Conservation (phyloP, 176 grass and related monocot species). For the Thinopyrum elongatum region DNA sequence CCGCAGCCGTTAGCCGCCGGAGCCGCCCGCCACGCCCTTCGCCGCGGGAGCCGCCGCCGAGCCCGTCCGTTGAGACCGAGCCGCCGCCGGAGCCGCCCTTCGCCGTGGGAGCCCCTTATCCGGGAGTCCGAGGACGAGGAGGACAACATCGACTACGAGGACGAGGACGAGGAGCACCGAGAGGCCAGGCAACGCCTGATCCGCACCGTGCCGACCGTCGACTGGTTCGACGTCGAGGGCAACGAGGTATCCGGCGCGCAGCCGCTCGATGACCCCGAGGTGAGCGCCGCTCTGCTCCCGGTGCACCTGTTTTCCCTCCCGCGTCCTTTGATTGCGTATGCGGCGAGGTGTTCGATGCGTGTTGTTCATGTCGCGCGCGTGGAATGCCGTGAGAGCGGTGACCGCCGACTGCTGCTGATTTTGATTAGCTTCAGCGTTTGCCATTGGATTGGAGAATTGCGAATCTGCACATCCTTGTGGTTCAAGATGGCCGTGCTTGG, state of each 20-base stretch:
- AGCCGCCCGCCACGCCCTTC: too few relatives aligned
- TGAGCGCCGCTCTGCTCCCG: neutral
- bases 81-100: too few relatives aligned
- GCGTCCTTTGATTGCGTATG: neutral
- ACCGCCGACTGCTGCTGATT: too few relatives aligned
- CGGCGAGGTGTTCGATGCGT: neutral
- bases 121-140: slow-evolving; percentile 43
- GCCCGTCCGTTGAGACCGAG: too few relatives aligned
- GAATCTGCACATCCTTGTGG: neutral
- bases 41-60: too few relatives aligned
- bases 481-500: neutral
- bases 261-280: slow-evolving; percentile 41
- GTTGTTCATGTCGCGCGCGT: neutral
- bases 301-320: neutral
- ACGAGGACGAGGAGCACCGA: slow-evolving; percentile 22
- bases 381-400: too few relatives aligned
- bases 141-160: neutral
- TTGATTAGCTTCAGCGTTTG: too few relatives aligned
- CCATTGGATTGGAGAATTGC: neutral
- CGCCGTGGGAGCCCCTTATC: too few relatives aligned
- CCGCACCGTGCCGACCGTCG: slow-evolving; percentile 53
- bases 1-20: too few relatives aligned
- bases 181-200: slow-evolving; percentile 44
- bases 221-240: slow-evolving; percentile 86
- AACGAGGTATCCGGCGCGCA: slow-evolving; percentile 63